phyloP scores from a whole-genome alignment of 768 basidiomycete genomes.

The Ramaria rubella region DNA sequence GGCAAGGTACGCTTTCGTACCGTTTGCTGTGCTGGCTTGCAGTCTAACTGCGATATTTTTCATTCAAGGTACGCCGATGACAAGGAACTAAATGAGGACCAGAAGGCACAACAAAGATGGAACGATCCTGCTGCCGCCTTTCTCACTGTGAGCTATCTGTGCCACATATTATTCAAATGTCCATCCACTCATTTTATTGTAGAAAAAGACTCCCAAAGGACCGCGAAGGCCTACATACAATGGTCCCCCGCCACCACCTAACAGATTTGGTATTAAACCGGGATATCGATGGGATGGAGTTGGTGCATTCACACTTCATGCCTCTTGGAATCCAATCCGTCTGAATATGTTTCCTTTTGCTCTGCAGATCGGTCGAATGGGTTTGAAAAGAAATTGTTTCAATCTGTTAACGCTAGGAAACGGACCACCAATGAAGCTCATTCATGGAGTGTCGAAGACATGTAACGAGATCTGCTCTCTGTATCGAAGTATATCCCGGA shows the following conservation, averaged over 20 bases:
- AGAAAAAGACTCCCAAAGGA: constrained; percentile 74
- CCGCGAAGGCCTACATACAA: constrained; percentile 78
- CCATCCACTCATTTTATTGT: constrained; percentile 8
- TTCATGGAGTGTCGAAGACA: constrained; percentile 87
- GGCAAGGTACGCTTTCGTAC: constrained; percentile 42
- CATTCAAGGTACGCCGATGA: constrained; percentile 59
- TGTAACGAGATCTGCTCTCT: constrained; percentile 51
- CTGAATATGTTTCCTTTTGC: neutral
- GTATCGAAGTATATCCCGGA: too few species aligned
- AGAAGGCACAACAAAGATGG: constrained; percentile 79
- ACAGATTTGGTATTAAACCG: constrained; percentile 91
- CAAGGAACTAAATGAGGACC: constrained; percentile 74
- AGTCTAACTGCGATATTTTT: neutral
- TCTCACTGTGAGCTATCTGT: constrained; percentile 60
- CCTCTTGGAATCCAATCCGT: neutral
- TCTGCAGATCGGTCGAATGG: constrained; percentile 79
- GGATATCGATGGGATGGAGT: constrained; percentile 99
- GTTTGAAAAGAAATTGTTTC: constrained; percentile 90
- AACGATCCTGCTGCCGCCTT: constrained; percentile 98
- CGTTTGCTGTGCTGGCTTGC: neutral
- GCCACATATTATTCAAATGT: neutral
- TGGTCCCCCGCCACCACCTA: constrained; percentile 86
- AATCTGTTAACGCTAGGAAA: constrained; percentile 68
- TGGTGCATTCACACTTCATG: too few species aligned
- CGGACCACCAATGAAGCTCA: constrained; percentile 69